These are phyloP conservation scores for Graphilbum ipis-grandicollis DNA, from an alignment of 2,329 filamentous ascomycete species.

Conservation along the genomic window DNA sequence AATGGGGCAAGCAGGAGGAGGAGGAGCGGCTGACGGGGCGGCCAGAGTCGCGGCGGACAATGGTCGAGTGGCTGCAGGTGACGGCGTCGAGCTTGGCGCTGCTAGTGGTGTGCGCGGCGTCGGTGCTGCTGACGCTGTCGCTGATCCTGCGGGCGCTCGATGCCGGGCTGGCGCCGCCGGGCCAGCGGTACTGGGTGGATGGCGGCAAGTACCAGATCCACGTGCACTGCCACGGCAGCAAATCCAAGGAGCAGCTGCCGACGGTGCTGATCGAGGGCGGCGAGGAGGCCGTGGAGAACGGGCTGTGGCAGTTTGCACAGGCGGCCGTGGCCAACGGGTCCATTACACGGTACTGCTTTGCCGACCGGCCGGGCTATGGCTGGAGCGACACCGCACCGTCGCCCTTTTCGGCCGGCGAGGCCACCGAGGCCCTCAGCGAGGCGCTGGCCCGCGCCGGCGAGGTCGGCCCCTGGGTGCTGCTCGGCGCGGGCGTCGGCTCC, in stretches of 20 bases:
- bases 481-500: slow-evolving; percentile 72
- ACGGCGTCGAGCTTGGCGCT: slow-evolving; percentile 57
- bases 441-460: slow-evolving; percentile 67
- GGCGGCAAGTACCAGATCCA: slow-evolving; percentile 75
- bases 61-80: slow-evolving; percentile 73
- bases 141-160: slow-evolving; percentile 69
- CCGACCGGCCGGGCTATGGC: slow-evolving; percentile 76
- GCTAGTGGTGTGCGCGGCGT: slow-evolving; percentile 47
- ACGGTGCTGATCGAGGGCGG: slow-evolving; percentile 80
- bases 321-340: slow-evolving; percentile 60
- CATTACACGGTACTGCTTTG: slow-evolving; percentile 84
- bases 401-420: slow-evolving; percentile 82
- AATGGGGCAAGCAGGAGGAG: slow-evolving; percentile 84
- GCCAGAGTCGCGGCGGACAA: slow-evolving; percentile 63
- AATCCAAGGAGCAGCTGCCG: slow-evolving; percentile 40
- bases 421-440: slow-evolving; percentile 76
- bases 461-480: slow-evolving; percentile 73
- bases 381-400: slow-evolving; percentile 87
- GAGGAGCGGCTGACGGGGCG: slow-evolving; percentile 85
- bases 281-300: slow-evolving; percentile 60
- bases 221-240: slow-evolving; percentile 67
- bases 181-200: slow-evolving; percentile 65
- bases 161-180: slow-evolving; percentile 53
- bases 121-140: slow-evolving; percentile 61
- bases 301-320: slow-evolving; percentile 66